Conservation (phyloP, 2,329 filamentous ascomycete genomes). For the Xylariaceae sp. region DNA sequence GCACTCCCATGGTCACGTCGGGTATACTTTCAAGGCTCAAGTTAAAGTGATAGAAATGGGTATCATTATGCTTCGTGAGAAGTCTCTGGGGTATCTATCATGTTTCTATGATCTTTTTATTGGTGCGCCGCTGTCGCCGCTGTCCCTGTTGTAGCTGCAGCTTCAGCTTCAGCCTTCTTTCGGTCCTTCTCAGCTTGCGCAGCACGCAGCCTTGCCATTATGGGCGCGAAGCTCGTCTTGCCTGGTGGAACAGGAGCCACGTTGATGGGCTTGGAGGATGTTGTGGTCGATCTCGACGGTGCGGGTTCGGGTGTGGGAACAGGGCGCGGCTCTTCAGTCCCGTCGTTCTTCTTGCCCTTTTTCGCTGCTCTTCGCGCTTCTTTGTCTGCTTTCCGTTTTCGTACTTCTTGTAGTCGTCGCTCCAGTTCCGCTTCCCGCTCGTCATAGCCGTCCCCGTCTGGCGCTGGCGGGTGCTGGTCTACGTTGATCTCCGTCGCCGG, state of each 20-base stretch:
- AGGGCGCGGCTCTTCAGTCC: conserved; percentile 4
- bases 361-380: conserved; percentile 36
- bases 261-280: conserved; percentile 9
- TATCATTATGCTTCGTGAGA: too few relatives aligned
- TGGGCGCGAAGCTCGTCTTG: conserved; percentile 30
- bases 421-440: conserved; percentile 42
- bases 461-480: conserved; percentile 15
- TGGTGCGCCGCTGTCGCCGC: neutral
- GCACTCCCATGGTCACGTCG: too few relatives aligned
- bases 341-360: conserved; percentile 33
- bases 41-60: too few relatives aligned
- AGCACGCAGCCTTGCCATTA: conserved; percentile 52
- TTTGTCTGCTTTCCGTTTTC: conserved; percentile 32
- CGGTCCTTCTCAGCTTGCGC: conserved; percentile 54
- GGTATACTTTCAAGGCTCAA: too few relatives aligned
- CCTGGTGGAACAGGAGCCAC: conserved; percentile 26
- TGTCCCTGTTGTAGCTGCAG: too few relatives aligned
- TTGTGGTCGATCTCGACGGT: conserved; percentile 1
- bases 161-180: conserved; percentile 40
- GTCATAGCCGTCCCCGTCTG: conserved; percentile 27
- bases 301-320: conserved; percentile 1
- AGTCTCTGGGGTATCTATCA: neutral
- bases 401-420: conserved; percentile 33
- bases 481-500: conserved; percentile 35
- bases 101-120: too few relatives aligned